phyloP scores from a whole-genome alignment of 2,329 filamentous ascomycete species.

The Pseudogymnoascus sp. region DNA sequence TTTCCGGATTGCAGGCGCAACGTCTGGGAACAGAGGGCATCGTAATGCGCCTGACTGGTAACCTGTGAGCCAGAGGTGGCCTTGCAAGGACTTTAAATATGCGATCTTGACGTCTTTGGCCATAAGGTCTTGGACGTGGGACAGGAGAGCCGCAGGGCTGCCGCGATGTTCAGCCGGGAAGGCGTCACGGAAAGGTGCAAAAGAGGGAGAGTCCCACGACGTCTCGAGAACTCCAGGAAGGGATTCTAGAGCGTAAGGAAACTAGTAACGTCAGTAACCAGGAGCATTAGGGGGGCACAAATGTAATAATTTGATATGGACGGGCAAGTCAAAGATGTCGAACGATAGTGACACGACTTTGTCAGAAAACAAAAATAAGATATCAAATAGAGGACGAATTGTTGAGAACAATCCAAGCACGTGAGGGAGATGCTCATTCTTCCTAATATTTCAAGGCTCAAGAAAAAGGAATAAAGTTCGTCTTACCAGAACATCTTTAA shows the following conservation, averaged over 20 bases:
- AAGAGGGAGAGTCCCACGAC: slow-evolving; percentile 59
- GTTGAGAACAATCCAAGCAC: too few relatives aligned
- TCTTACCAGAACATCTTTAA: slow-evolving; percentile 74
- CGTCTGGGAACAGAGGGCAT: slow-evolving; percentile 68
- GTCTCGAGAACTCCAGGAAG: slow-evolving; percentile 56
- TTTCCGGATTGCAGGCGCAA: slow-evolving; percentile 51
- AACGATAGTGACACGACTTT: background rate
- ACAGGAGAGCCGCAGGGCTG: slow-evolving; percentile 51
- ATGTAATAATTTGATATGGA: background rate
- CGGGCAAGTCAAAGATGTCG: background rate
- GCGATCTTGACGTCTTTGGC: slow-evolving; percentile 64
- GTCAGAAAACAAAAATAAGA: background rate
- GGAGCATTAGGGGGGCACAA: background rate
- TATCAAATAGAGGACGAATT: too few relatives aligned
- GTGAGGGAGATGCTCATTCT: too few relatives aligned
- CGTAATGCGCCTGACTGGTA: slow-evolving; percentile 62
- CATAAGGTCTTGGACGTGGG: slow-evolving; percentile 65
- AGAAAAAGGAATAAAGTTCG: slow-evolving; percentile 15
- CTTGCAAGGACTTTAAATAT: slow-evolving; percentile 73
- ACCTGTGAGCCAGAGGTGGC: slow-evolving; percentile 68
- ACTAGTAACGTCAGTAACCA: slow-evolving; percentile 40
- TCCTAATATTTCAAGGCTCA: slow-evolving; percentile 15
- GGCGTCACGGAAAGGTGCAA: slow-evolving; percentile 60
- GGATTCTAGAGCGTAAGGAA: slow-evolving; percentile 65
- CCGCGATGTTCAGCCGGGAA: slow-evolving; percentile 59